Conservation (phyloP, 345 rosid genomes). For the Sapria himalayana region DNA sequence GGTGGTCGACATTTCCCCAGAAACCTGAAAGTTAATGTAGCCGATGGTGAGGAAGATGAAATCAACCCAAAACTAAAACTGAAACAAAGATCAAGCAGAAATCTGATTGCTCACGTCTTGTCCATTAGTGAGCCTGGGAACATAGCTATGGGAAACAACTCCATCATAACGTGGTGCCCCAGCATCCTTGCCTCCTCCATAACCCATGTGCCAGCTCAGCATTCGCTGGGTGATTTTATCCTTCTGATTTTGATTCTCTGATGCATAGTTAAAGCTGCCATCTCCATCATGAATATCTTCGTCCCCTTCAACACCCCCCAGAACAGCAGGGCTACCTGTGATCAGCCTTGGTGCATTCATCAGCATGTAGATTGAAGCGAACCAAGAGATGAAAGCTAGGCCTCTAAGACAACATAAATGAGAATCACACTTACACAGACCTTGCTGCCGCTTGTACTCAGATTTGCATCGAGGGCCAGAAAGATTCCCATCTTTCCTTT, state of each 20-base stretch:
- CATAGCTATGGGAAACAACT: conserved; percentile 13
- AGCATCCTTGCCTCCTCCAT: conserved; percentile 10
- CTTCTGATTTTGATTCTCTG: conserved; percentile 42
- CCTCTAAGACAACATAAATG: too few relatives aligned
- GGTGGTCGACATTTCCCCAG: conserved; percentile 20
- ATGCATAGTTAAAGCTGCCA: conserved; percentile 35
- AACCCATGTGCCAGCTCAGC: conserved; percentile 73
- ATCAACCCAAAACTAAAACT: neutral
- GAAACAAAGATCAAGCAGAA: neutral
- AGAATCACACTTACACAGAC: conserved; percentile 22
- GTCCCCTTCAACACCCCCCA: conserved; percentile 40
- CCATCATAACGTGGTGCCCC: conserved; percentile 12
- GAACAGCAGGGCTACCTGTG: neutral
- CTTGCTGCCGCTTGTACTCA: conserved; percentile 68
- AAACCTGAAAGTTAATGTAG: conserved; percentile 10
- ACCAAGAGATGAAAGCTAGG: too few relatives aligned
- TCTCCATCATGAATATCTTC: conserved; percentile 33
- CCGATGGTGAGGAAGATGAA: neutral
- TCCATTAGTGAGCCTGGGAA: conserved; percentile 16
- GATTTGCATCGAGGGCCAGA: conserved; percentile 97
- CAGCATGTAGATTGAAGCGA: too few relatives aligned
- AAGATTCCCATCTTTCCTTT: conserved; percentile 81
- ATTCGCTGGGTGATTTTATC: conserved; percentile 53
- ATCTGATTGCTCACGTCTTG: conserved; percentile 8
- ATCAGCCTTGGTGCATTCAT: too few relatives aligned